phyloP scores from a whole-genome alignment of 2,329 filamentous ascomycete genomes.

The Dothistroma septosporum region DNA sequence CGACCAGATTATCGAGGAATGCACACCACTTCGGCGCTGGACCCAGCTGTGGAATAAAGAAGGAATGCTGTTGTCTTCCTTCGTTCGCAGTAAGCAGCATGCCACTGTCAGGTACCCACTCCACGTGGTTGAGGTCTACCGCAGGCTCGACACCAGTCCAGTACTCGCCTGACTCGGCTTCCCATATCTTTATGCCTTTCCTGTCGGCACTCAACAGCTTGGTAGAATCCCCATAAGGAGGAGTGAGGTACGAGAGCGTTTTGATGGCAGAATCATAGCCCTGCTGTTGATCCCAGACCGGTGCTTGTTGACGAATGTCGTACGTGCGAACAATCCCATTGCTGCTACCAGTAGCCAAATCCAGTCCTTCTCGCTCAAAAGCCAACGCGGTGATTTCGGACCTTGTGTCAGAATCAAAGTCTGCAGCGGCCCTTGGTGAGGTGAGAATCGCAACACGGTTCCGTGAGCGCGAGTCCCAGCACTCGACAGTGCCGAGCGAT shows the following conservation, averaged over 20 bases:
- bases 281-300: conserved; percentile 87
- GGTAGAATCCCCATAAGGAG: conserved; percentile 42
- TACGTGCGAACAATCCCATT: conserved; percentile 85
- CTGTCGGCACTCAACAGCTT: conserved; percentile 69
- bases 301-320: conserved; percentile 81
- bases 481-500: conserved; percentile 89
- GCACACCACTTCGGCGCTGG: conserved; percentile 93
- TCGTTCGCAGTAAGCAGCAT: conserved; percentile 98
- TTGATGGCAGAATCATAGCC: conserved; percentile 92
- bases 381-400: conserved; percentile 79
- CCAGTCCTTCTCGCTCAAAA: conserved; percentile 79
- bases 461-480: conserved; percentile 87
- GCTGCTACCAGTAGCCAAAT: conserved; percentile 80
- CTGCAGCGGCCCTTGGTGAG: conserved; percentile 38
- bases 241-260: conserved; percentile 65
- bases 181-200: conserved; percentile 96
- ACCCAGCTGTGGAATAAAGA: conserved; percentile 90
- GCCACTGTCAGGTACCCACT: conserved; percentile 84
- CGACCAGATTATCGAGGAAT: conserved; percentile 94
- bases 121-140: conserved; percentile 91
- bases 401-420: conserved; percentile 34
- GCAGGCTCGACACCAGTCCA: conserved; percentile 96
- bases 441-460: conserved; percentile 74
- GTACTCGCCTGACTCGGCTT: conserved; percentile 72
- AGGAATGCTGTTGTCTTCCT: conserved; percentile 88